These are phyloP conservation scores for cucumber (Cucumis sativus) DNA, from an alignment of 306 rosid species.

Conservation along the genomic window Cucumber_9930_V3 NC_026660.2:29273501-29274000, in stretches of 20 bases:
- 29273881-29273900: neutral
- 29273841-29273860: neutral
- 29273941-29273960: no score
- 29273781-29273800: neutral
- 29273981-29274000: no score
- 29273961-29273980: no score
- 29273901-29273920: neutral
- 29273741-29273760: no score
- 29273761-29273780: neutral
- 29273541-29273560: neutral
- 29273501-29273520: conserved; percentile 33
- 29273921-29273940: no score
- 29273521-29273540: accelerated
- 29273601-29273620: neutral
- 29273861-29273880: neutral
- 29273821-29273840: neutral
- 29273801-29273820: neutral
- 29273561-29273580: neutral
- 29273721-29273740: no score
- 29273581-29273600: neutral
- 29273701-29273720: no score
- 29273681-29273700: neutral
- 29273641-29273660: neutral
- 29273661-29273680: neutral
- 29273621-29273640: neutral